Evolutionary conservation across 805 yeast genomes (phyloP), one percentile per base, ranked within the genome.

Genomic region (Lachancea kluyveri): DNA sequence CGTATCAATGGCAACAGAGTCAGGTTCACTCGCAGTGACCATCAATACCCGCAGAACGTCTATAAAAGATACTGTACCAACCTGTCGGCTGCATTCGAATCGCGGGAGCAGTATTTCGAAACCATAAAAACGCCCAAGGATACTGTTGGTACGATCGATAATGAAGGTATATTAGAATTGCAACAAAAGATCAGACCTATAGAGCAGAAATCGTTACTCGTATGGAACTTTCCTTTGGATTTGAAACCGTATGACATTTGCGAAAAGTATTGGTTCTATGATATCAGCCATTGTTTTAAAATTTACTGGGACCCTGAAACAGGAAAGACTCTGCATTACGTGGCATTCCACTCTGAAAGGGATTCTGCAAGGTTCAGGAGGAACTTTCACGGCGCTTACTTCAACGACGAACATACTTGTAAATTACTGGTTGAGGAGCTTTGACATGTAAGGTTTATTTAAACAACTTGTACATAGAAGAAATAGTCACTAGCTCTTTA

Each of bases 291-390:
- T 28, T 43, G 52, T 31, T 48, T 51, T 27, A 46, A 44, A 25
- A 17, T 54, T 17, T 50, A 40, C 33, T 43, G 48, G 52, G 43
- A 44, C 10, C 31, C 36, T 6, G 30, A 32, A 1, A 41, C 44
- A 9, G 43, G 46, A 5, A 34, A 34, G 6, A 41, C 48, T 6
- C 39, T 56, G n/a, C 40, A 43, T 20, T 54, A 33, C 28, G 28
- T 56, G 21, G 45, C 51, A 13, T 79, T 79, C 42, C 60, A 60
- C 10, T 62, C 67, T 39, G 36, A 43, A 2, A 37, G 48, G 3
- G 73, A 72, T 35, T 77, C 84, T 2, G 40, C 38, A 12, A 53
- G 74, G 24, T 79, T 78, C 48, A 70, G 68, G 4, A 51, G 70
- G 9, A 67, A 68, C 39, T 67, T 62, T 44, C 74, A 79, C 48